Evolutionary conservation across 225 moss, liverwort and hornwort species (phyloP), one percentile per base, ranked within the genome.

Genomic region (Anthoceros angustus): DNA sequence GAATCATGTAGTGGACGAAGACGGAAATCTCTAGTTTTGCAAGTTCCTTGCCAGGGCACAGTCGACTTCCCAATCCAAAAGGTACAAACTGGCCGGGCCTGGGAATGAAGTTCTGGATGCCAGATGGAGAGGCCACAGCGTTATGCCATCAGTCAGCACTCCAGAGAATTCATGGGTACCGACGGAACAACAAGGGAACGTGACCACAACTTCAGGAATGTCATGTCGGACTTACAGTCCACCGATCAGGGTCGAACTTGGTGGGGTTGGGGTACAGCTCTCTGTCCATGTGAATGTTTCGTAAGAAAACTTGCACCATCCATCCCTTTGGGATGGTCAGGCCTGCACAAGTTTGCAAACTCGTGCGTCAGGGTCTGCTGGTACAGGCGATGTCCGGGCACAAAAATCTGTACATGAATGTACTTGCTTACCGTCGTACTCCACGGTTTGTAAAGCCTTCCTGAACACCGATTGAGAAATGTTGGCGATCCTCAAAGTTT

Each of bases 191-290:
- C n/a, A n/a, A n/a, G n/a, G n/a, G n/a, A n/a, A 8, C 8, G 62
- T 8, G n/a, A 20, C 25, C 10, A 63, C 2, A 12, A 63, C 2
- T 16, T 11, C 63, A 24, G 63, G 2, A 5, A 24, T 48, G 38
- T 24, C 14, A 42, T 8, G 15, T n/a, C 18, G 18, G 55, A 55
- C 70, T 66, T 14, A 75, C 74, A 43, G 63, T 0, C 74, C 74
- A 75, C 62, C 74, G 24, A n/a, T 75, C 74, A 23, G 74, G 74
- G 24, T 75, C 69, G 70, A 75, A 75, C 41, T 43, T 40, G 43
- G 62, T 63, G 41, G 74, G 70, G 6, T 75, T 61, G 15, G 74
- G 70, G 46, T 70, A 75, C 24, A 70, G 66, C 6, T 63, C 62
- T 15, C 66, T 45, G 62, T 75, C 74, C 25, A 70, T 10, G 70